phyloP scores from a whole-genome alignment of 305 asterid species.

The Rubia balearica region DNA sequence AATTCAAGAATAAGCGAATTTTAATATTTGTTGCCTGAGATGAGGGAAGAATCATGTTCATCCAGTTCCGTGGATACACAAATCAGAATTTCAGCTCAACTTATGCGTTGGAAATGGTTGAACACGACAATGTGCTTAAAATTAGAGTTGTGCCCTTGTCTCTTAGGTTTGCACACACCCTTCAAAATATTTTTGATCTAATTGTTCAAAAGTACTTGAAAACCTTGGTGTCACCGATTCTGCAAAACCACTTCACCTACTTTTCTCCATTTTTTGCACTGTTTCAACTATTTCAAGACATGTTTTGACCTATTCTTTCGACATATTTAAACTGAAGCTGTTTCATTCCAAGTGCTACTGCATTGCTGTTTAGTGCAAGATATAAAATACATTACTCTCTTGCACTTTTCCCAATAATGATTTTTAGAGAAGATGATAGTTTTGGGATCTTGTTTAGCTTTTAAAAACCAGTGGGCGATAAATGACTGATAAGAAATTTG shows the following conservation, averaged over 20 bases:
- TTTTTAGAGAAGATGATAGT: background rate
- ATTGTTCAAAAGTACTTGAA: background rate
- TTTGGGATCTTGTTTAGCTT: background rate
- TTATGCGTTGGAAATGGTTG: background rate
- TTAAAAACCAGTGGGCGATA: background rate
- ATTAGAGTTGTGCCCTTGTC: background rate
- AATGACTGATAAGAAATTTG: background rate
- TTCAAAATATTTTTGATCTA: background rate
- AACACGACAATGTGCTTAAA: background rate
- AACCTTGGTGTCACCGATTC: no score
- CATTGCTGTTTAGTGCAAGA: background rate
- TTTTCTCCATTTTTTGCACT: background rate
- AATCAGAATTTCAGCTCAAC: background rate
- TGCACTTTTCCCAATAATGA: background rate
- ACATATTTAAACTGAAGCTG: background rate
- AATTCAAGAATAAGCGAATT: background rate
- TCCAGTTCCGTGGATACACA: background rate
- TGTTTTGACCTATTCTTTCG: background rate
- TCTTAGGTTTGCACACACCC: background rate
- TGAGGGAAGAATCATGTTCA: background rate
- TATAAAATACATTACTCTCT: background rate
- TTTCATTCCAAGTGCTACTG: background rate
- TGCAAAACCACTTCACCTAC: background rate
- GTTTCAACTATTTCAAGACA: background rate
- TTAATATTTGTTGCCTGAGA: background rate